Base-by-base conservation (phyloP, 352 stramenopile genomes). In the Phytophthora europaea region DNA sequence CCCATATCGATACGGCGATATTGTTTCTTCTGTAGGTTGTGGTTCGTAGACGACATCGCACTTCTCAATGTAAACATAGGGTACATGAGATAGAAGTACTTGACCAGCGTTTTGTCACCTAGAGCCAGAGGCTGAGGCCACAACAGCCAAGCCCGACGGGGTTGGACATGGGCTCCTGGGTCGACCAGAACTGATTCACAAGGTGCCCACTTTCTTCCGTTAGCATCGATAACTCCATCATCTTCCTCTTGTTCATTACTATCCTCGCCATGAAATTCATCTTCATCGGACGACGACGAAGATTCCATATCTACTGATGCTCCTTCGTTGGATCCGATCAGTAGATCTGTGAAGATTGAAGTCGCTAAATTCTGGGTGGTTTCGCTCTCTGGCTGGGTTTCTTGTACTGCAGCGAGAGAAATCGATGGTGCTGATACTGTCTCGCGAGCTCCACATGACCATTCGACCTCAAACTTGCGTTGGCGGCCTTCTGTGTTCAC, bases 401-500 rank as follows among this genome's bases (percentile, higher is more conserved):
- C 51, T 58, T 58, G 51, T 22, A 38, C 16, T 20, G 51, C 51
- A 9, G 51, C 23, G 51, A 58, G 51, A 40, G 51, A 22, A 20
- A 58, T 20, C 15, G 51, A 58, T 28, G 28, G 51, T 58, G 51
- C 51, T 22, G 51, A 7, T 58, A 58, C 51, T 4, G 15, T 38
- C 51, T 58, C 28, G 13, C 51, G 26, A 22, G 51, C n/a, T 40
- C 51, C 28, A 58, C 51, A 58, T 58, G 51, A 58, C 51, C 51
- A 58, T 58, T 58, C 26, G 26, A 58, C 51, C 7, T 58, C 51
- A 58, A 58, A 58, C 51, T 58, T 58, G 51, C 51, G 51, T 23
- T 58, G 51, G 51, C 51, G 51, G 26, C 51, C 51, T n/a, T 58
- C 51, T 58, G 51, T 58, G 51, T 58, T 58, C 51, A 58, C 51